Conservation (phyloP, 768 basidiomycete genomes). For the Tubosaeta brunneosetosa region DNA sequence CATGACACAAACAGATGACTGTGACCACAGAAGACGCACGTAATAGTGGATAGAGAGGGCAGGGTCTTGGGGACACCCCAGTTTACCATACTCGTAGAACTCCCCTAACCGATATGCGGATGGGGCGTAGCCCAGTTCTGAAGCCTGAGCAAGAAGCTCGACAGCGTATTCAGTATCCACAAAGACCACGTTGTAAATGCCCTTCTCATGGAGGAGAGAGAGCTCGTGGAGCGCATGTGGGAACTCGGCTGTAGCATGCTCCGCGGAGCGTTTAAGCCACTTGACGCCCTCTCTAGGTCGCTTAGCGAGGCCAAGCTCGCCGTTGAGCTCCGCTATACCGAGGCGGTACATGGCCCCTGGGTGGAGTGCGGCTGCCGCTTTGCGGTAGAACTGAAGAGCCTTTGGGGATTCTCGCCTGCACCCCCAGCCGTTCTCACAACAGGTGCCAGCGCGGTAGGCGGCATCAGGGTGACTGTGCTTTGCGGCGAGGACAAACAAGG, state of each 20-base stretch:
- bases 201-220: slow-evolving; percentile 90
- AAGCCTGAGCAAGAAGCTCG: slow-evolving; percentile 91
- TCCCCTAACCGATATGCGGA: slow-evolving; percentile 94
- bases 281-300: slow-evolving; percentile 95
- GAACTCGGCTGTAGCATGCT: slow-evolving; percentile 91
- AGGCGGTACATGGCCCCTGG: slow-evolving; percentile 96
- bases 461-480: slow-evolving; percentile 98
- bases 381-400: slow-evolving; percentile 88
- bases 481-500: slow-evolving; percentile 90
- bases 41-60: slow-evolving; percentile 99
- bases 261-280: slow-evolving; percentile 96
- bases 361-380: slow-evolving; percentile 86
- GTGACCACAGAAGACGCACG: slow-evolving; percentile 50
- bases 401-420: slow-evolving; percentile 89
- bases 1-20: slow-evolving; percentile 1
- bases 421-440: slow-evolving; percentile 99
- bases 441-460: slow-evolving; percentile 92
- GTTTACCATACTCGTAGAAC: slow-evolving; percentile 98
- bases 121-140: slow-evolving; percentile 94
- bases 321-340: slow-evolving; percentile 93
- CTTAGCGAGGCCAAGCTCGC: slow-evolving; percentile 81
- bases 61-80: slow-evolving; percentile 96
- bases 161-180: slow-evolving; percentile 94
- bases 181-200: slow-evolving; percentile 96
- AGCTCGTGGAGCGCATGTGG: slow-evolving; percentile 95